Evolutionary conservation across 176 grass and related monocot species (phyloP).

Genomic region (barley (Hordeum vulgare)): MorexV3_pseudomolecules_assembly NC_058522.1:10993177-10993676

Average conservation of each 20-base stretch:
- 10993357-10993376: conserved; percentile 73
- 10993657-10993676: conserved; percentile 88
- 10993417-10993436: not conserved
- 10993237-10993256: conserved; percentile 45
- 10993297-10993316: not conserved
- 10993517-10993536: not conserved
- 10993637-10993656: conserved; percentile 50
- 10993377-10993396: conserved; percentile 64
- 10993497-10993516: conserved; percentile 43
- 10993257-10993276: conserved; percentile 47
- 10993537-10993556: too few species aligned
- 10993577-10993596: not conserved
- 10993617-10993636: conserved; percentile 68
- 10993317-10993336: not conserved
- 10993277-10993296: too few species aligned
- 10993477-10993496: conserved; percentile 71
- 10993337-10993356: not conserved
- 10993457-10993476: conserved; percentile 40
- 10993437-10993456: conserved; percentile 11
- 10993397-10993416: conserved; percentile 46
- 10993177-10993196: conserved; percentile 70
- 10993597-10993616: not conserved
- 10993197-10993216: conserved; percentile 71
- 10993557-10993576: not conserved
- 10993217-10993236: conserved; percentile 66